Conservation (phyloP, 352 stramenopile species). For the Phytophthora idaei region DNA sequence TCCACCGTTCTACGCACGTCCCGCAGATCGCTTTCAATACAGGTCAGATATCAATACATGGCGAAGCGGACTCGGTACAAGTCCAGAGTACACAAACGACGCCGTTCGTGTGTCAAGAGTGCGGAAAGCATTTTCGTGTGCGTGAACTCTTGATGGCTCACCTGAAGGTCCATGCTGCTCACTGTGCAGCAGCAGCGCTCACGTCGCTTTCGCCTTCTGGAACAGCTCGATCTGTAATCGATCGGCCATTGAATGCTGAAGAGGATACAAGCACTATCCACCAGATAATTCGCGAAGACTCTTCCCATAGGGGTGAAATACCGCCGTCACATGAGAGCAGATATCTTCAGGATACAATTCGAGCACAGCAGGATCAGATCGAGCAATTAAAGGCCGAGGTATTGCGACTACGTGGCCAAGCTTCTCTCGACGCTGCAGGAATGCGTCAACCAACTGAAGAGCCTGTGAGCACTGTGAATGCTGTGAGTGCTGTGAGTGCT, state of each 20-base stretch:
- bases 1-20: constrained; percentile 53
- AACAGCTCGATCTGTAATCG: constrained; percentile 7
- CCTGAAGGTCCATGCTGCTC: constrained; percentile 24
- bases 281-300: constrained; percentile 1
- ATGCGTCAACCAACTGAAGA: constrained; percentile 4
- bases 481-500: constrained; percentile 1
- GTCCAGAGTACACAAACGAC: background rate
- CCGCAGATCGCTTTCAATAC: constrained; percentile 6
- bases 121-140: constrained; percentile 38
- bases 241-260: constrained; percentile 7
- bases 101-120: constrained; percentile 32
- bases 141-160: constrained; percentile 40
- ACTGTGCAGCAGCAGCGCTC: constrained; percentile 20
- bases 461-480: background rate
- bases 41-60: background rate
- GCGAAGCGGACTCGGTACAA: background rate
- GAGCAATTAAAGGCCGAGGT: constrained; percentile 45
- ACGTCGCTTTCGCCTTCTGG: constrained; percentile 20
- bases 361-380: constrained; percentile 55
- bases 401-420: constrained; percentile 33
- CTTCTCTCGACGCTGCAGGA: constrained; percentile 12
- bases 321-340: constrained; percentile 17
- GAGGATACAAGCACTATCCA: background rate
- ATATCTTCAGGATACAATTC: constrained; percentile 45
- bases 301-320: background rate